Conservation (phyloP, 2,329 filamentous ascomycete species). For the Aspergillus fumigatus region DNA sequence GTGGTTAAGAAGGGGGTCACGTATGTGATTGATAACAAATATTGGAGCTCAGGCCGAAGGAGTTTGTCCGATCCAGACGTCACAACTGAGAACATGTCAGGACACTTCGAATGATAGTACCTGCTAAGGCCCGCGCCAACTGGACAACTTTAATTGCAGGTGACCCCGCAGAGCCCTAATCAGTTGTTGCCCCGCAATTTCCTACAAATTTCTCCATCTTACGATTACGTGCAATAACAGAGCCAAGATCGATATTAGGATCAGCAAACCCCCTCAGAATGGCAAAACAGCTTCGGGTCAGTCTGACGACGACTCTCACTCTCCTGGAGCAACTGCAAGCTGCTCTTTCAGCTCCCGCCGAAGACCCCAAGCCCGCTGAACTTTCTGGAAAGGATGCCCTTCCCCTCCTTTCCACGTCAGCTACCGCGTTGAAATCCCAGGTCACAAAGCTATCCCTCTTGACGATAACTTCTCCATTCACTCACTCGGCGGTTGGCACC, state of each 20-base stretch:
- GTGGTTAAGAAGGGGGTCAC: background rate
- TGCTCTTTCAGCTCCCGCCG: conserved; percentile 27
- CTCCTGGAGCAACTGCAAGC: conserved; percentile 39
- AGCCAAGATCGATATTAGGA: background rate
- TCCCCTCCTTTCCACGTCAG: conserved; percentile 65
- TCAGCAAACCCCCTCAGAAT: conserved; percentile 15
- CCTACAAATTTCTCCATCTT: conserved; percentile 21
- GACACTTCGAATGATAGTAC: conserved; percentile 1
- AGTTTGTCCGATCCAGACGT: conserved; percentile 9
- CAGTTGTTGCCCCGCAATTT: conserved; percentile 24
- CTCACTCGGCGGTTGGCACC: conserved; percentile 66
- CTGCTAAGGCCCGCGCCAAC: conserved; percentile 14
- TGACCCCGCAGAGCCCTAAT: conserved; percentile 31
- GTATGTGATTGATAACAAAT: background rate
- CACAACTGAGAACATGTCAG: conserved; percentile 17
- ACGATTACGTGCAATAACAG: conserved; percentile 1
- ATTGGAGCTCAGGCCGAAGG: conserved; percentile 6
- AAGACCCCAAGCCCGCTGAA: conserved; percentile 6
- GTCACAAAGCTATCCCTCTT: conserved; percentile 83
- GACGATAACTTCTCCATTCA: conserved; percentile 81
- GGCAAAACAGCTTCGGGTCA: conserved; percentile 27
- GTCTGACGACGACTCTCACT: conserved; percentile 31
- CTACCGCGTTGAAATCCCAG: conserved; percentile 72
- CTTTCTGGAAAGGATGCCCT: conserved; percentile 44
- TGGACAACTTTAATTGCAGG: conserved; percentile 8